Evolutionary conservation across 1,284 basidiomycete genomes (phyloP).

Genomic region (Ganoderma lucidum): DNA sequence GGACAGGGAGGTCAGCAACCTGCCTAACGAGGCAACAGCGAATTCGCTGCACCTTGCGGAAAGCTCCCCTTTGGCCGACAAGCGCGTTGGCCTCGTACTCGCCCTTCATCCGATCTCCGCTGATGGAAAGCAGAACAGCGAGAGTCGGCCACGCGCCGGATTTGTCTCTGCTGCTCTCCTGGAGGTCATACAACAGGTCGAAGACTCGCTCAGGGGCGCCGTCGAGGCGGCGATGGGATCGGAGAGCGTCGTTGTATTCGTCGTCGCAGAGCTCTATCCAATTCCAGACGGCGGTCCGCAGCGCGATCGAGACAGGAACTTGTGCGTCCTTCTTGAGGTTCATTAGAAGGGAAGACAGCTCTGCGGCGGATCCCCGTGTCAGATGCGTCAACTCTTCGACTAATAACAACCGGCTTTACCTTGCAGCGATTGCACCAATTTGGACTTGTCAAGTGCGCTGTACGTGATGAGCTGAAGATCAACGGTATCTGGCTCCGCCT

Average conservation of each 20-base stretch:
- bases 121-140: slow-evolving; percentile 79
- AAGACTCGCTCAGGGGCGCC: slow-evolving; percentile 86
- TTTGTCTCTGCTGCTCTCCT: slow-evolving; percentile 58
- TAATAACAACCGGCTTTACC: slow-evolving; percentile 47
- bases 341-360: slow-evolving; percentile 85
- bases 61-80: slow-evolving; percentile 34
- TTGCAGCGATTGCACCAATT: slow-evolving; percentile 73
- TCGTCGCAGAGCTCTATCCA: slow-evolving; percentile 88
- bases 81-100: slow-evolving; percentile 56
- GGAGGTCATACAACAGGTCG: slow-evolving; percentile 72
- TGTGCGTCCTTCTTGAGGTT: slow-evolving; percentile 86
- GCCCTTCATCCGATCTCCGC: slow-evolving; percentile 74
- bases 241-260: slow-evolving; percentile 82
- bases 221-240: slow-evolving; percentile 72
- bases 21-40: background rate
- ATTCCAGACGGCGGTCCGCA: slow-evolving; percentile 89
- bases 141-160: slow-evolving; percentile 85
- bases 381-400: background rate
- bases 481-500: slow-evolving; percentile 68
- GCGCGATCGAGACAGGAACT: slow-evolving; percentile 73
- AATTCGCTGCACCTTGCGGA: slow-evolving; percentile 40
- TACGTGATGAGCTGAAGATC: slow-evolving; percentile 82
- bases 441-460: slow-evolving; percentile 69
- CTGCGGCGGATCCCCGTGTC: slow-evolving; percentile 46
- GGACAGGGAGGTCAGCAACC: background rate